Conservation (phyloP, 2,329 filamentous ascomycete genomes). For the Drechslerella stenobrocha region DNA sequence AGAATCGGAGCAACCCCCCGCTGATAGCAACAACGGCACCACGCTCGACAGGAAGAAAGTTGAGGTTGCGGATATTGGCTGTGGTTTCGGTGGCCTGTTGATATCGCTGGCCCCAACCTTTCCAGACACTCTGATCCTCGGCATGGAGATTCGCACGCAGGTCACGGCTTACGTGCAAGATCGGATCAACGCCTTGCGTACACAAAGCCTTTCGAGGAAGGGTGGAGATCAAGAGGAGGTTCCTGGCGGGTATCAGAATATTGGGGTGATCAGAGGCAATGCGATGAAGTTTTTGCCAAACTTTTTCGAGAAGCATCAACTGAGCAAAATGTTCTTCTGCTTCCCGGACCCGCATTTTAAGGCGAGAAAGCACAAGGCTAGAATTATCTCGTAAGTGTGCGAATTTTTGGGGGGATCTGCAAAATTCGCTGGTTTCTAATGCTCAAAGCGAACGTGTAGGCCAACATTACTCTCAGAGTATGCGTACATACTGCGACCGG, state of each 20-base stretch:
- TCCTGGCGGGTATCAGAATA: conserved; percentile 72
- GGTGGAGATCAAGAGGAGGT: conserved; percentile 55
- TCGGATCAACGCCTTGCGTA: conserved; percentile 77
- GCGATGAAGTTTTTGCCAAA: conserved; percentile 99
- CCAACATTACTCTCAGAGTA: conserved; percentile 89
- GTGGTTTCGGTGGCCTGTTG: conserved; percentile 88
- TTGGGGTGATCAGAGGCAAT: conserved; percentile 85
- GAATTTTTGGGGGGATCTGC: neutral
- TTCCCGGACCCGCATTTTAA: conserved; percentile 99
- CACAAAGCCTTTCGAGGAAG: conserved; percentile 60
- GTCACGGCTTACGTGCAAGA: conserved; percentile 90
- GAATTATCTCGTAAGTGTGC: conserved; percentile 71
- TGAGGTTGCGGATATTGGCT: conserved; percentile 94
- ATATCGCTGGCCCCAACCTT: conserved; percentile 80
- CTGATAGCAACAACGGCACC: conserved; percentile 17
- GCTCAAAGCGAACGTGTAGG: conserved; percentile 25
- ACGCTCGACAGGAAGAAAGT: conserved; percentile 65
- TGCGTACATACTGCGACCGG: conserved; percentile 79
- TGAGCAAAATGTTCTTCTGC: conserved; percentile 93
- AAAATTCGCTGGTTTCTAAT: too few species aligned
- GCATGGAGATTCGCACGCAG: conserved; percentile 90
- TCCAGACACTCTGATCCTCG: conserved; percentile 80
- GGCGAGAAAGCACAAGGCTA: conserved; percentile 90
- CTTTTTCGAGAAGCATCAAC: conserved; percentile 79
- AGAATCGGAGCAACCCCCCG: conserved; percentile 22